Conservation (phyloP, 352 stramenopile genomes). For the Phytophthora sp. region DNA sequence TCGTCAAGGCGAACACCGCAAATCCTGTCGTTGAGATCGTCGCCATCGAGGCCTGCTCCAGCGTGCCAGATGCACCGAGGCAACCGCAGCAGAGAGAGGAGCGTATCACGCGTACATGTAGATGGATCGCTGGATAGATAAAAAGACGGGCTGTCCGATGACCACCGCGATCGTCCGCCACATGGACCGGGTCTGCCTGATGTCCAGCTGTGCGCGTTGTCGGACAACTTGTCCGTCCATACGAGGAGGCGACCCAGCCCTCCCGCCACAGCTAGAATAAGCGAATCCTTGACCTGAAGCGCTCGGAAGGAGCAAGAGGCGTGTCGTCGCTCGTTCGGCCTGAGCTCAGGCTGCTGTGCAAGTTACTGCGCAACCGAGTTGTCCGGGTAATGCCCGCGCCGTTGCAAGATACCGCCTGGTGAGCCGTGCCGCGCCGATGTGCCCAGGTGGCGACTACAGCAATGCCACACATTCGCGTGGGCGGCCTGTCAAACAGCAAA, state of each 20-base stretch:
- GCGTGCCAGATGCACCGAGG: conserved; percentile 15
- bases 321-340: too few species aligned
- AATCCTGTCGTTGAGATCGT: too few species aligned
- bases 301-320: too few species aligned
- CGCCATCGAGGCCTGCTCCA: not conserved
- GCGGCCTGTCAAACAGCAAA: conserved; percentile 1
- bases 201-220: conserved; percentile 5
- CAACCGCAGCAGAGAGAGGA: conserved; percentile 6
- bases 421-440: conserved; percentile 1
- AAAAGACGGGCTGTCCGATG: not conserved
- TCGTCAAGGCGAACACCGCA: too few species aligned
- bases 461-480: conserved; percentile 3
- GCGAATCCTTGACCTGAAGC: too few species aligned
- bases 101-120: too few species aligned
- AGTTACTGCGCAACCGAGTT: not conserved
- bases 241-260: conserved; percentile 1
- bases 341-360: not conserved
- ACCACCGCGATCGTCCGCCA: conserved; percentile 9
- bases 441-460: conserved; percentile 24
- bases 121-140: conserved; percentile 5
- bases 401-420: conserved; percentile 14
- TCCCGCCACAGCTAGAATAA: not conserved
- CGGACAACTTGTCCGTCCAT: conserved; percentile 8
- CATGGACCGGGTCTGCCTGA: conserved; percentile 1
- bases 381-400: not conserved